These are phyloP conservation scores for Beauveria pseudobassiana DNA, from an alignment of 2,329 filamentous ascomycete species.

Conservation along the genomic window DNA sequence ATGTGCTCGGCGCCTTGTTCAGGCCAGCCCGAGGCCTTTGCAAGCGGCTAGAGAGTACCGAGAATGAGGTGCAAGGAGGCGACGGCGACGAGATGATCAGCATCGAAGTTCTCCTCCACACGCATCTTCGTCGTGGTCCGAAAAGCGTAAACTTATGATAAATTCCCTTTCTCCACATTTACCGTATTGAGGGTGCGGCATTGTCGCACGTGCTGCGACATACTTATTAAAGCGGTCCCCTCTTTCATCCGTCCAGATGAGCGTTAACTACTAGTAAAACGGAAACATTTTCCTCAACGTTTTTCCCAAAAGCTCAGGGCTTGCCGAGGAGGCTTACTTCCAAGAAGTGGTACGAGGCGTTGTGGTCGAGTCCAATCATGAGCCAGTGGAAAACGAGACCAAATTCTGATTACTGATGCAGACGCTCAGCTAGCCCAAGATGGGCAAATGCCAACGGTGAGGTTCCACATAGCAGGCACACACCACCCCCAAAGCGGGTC, in stretches of 20 bases:
- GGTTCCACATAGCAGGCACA: neutral
- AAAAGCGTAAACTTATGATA: neutral
- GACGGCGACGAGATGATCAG: neutral
- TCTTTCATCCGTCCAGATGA: neutral
- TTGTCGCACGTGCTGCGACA: neutral
- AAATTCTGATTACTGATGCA: conserved; percentile 13
- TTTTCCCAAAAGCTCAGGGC: neutral
- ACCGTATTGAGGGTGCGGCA: neutral
- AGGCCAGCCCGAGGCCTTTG: neutral
- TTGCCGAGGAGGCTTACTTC: neutral
- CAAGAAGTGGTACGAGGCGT: conserved; percentile 2
- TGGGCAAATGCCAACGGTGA: conserved; percentile 5
- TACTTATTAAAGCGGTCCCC: neutral
- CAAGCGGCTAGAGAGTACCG: neutral
- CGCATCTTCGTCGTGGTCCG: neutral
- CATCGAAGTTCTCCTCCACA: neutral
- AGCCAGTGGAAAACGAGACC: neutral
- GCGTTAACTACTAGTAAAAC: too few species aligned
- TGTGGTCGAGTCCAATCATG: neutral
- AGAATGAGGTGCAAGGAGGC: neutral
- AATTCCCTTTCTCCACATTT: neutral
- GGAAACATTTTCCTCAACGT: neutral
- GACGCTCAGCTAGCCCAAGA: neutral
- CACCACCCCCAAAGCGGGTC: neutral
- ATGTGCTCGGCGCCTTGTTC: neutral